These are phyloP conservation scores for Pleurotus platypus DNA, from an alignment of 768 basidiomycete species.

Conservation along the genomic window DNA sequence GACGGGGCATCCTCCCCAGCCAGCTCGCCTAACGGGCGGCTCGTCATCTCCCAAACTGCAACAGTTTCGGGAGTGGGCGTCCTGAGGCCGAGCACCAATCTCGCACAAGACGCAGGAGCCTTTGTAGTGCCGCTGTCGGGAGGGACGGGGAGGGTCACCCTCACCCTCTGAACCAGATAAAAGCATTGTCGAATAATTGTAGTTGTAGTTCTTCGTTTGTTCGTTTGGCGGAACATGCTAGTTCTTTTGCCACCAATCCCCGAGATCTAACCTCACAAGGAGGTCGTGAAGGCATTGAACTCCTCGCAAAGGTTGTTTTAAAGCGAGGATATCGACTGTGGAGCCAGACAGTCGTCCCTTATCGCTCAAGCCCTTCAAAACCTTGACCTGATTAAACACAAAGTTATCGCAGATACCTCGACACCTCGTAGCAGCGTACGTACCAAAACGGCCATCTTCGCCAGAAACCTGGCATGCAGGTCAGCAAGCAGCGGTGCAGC, in stretches of 20 bases:
- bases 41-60: conserved; percentile 42
- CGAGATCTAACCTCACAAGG: conserved; percentile 48
- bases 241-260: conserved; percentile 50
- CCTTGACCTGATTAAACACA: conserved; percentile 39
- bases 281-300: conserved; percentile 53
- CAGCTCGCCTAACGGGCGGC: conserved; percentile 39
- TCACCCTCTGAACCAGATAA: conserved; percentile 11
- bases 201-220: neutral
- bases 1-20: conserved; percentile 38
- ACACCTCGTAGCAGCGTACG: conserved; percentile 18
- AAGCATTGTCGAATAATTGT: neutral
- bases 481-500: conserved; percentile 56
- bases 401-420: no score
- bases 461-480: conserved; percentile 48
- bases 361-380: conserved; percentile 54
- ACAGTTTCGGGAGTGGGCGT: conserved; percentile 30
- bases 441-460: conserved; percentile 57
- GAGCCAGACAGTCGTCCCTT: conserved; percentile 30
- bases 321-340: neutral
- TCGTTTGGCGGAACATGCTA: neutral
- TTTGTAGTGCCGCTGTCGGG: conserved; percentile 39
- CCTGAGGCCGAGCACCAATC: conserved; percentile 33
- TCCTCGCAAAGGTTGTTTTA: conserved; percentile 40
- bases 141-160: conserved; percentile 34
- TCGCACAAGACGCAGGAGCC: conserved; percentile 42